phyloP scores from a whole-genome alignment of 176 grass and related monocot species.

The Avena eriantha region DNA sequence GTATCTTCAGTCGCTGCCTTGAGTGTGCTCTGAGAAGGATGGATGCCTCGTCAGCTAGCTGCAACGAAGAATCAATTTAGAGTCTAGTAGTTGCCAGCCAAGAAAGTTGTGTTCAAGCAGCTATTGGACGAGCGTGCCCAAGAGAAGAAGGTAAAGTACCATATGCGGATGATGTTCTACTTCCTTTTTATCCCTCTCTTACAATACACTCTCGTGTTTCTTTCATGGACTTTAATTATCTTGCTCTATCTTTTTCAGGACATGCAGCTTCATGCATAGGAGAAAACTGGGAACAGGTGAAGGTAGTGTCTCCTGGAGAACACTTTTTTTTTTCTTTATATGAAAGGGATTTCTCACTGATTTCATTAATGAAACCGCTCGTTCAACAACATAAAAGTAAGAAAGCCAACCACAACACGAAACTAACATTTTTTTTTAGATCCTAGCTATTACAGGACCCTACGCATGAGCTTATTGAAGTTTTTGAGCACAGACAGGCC shows the following conservation, averaged over 20 bases:
- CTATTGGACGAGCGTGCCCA: not conserved
- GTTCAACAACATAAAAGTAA: too few species aligned
- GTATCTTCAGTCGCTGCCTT: not conserved
- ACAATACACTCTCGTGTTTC: not conserved
- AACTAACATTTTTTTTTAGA: too few species aligned
- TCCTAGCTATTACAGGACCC: too few species aligned
- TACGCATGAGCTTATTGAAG: too few species aligned
- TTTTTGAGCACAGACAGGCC: too few species aligned
- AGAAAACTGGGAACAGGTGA: not conserved
- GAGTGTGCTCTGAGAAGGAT: not conserved
- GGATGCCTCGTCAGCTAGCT: not conserved
- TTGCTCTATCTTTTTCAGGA: not conserved
- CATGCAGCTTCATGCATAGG: not conserved
- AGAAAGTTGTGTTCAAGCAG: not conserved
- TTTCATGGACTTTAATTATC: not conserved
- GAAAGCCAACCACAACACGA: too few species aligned
- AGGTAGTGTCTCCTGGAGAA: not conserved
- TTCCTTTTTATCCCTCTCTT: not conserved
- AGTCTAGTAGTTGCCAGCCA: not conserved
- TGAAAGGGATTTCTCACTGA: too few species aligned
- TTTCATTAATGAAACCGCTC: too few species aligned
- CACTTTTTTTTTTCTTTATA: not conserved
- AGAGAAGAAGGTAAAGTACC: not conserved
- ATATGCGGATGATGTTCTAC: not conserved
- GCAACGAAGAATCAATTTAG: not conserved